Evolutionary conservation across 2,329 filamentous ascomycete genomes (phyloP).

Genomic region (Fusarium sp.): DNA sequence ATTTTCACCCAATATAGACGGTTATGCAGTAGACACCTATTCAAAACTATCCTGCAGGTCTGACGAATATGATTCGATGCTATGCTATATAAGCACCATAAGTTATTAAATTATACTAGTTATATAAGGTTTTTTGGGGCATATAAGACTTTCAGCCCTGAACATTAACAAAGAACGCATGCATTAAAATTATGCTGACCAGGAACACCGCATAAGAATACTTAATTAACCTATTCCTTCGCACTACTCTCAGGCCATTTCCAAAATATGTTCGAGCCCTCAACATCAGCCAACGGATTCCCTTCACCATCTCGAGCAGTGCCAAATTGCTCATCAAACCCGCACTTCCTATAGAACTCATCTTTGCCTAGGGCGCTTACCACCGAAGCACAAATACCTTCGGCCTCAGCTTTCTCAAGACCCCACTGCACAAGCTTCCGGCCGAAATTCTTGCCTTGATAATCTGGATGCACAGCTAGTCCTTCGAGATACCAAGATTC

Average conservation of each 20-base stretch:
- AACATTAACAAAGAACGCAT: too few relatives aligned
- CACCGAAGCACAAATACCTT: constrained; percentile 56
- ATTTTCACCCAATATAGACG: too few relatives aligned
- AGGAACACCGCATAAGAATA: too few relatives aligned
- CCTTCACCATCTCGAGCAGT: constrained; percentile 24
- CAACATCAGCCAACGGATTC: constrained; percentile 28
- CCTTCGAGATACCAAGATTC: constrained; percentile 55
- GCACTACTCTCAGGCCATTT: constrained; percentile 26
- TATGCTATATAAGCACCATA: too few relatives aligned
- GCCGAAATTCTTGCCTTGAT: constrained; percentile 56
- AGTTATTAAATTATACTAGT: too few relatives aligned
- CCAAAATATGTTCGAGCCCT: constrained; percentile 37
- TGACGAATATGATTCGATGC: too few relatives aligned
- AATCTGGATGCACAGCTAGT: constrained; percentile 55
- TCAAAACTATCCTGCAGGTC: too few relatives aligned
- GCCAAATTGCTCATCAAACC: constrained; percentile 37
- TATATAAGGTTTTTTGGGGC: too few relatives aligned
- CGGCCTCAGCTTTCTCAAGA: constrained; percentile 52
- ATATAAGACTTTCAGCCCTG: too few relatives aligned
- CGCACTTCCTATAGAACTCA: constrained; percentile 52
- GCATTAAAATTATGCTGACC: too few relatives aligned
- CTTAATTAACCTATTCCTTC: not conserved
- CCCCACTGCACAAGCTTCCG: constrained; percentile 58
- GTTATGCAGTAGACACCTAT: too few relatives aligned
- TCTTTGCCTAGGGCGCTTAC: constrained; percentile 56